Evolutionary conservation across 164 flowering plant species (phyloP).

Genomic region (Vitis amurensis): DNA sequence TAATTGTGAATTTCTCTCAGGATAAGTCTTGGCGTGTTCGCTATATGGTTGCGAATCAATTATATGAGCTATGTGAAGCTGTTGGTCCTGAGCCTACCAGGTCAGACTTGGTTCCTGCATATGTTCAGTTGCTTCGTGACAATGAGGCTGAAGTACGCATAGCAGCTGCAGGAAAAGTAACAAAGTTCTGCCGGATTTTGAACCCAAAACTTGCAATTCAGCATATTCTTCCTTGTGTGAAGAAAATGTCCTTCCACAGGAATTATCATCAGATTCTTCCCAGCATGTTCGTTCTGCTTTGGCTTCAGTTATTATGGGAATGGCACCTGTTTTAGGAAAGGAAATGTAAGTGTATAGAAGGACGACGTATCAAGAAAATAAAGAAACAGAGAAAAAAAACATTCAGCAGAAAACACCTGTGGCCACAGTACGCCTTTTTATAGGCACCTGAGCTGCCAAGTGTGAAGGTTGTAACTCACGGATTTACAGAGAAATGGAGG

Average conservation of each 20-base stretch:
- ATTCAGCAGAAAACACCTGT: too few relatives aligned
- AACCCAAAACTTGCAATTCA: slow-evolving; percentile 89
- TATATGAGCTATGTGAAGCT: too few relatives aligned
- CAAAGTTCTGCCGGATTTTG: slow-evolving; percentile 84
- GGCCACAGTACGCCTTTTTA: too few relatives aligned
- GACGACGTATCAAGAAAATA: too few relatives aligned
- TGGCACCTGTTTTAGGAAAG: slow-evolving; percentile 92
- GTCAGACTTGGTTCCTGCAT: slow-evolving; percentile 92
- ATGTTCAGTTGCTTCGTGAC: slow-evolving; percentile 91
- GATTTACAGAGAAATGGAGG: too few relatives aligned
- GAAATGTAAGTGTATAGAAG: too few relatives aligned
- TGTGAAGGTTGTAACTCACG: too few relatives aligned
- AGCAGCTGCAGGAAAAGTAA: slow-evolving; percentile 97
- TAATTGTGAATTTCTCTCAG: too few relatives aligned
- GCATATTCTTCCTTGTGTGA: slow-evolving; percentile 97
- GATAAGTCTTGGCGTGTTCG: too few relatives aligned
- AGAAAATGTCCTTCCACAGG: slow-evolving; percentile 42
- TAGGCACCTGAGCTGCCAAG: too few relatives aligned
- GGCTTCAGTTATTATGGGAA: slow-evolving; percentile 98
- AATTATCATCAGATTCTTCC: slow-evolving; percentile 92
- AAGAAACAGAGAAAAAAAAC: too few relatives aligned
- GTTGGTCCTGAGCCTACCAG: slow-evolving; percentile 23
- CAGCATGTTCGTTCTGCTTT: slow-evolving; percentile 98
- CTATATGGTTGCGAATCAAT: too few relatives aligned
- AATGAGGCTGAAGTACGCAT: slow-evolving; percentile 99